Conservation (phyloP, 345 rosid species). For the Ailanthus altissimus region DNA sequence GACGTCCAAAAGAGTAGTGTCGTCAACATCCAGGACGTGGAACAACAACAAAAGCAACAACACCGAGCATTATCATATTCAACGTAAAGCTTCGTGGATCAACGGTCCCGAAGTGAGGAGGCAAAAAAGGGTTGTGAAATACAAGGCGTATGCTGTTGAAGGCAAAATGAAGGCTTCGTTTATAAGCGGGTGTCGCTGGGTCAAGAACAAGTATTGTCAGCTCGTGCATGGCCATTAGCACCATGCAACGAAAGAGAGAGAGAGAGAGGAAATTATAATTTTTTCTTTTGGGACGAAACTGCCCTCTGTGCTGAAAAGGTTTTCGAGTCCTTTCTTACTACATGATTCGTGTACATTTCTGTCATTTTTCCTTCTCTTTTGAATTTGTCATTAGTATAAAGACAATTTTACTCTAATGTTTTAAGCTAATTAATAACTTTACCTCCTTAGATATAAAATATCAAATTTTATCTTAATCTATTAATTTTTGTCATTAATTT, state of each 20-base stretch:
- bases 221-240: slow-evolving; percentile 35
- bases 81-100: neutral
- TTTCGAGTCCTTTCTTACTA: neutral
- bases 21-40: neutral
- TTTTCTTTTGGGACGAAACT: neutral
- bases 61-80: neutral
- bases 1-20: neutral
- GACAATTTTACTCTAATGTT: no score
- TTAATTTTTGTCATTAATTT: no score
- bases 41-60: neutral
- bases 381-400: no score
- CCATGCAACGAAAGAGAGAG: neutral
- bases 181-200: slow-evolving; percentile 38
- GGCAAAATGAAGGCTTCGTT: slow-evolving; percentile 36
- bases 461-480: no score
- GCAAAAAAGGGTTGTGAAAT: slow-evolving; percentile 40
- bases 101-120: slow-evolving; percentile 42
- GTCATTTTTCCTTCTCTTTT: neutral
- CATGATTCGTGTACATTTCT: neutral
- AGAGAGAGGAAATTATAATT: no score
- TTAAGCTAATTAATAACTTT: no score
- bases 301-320: neutral
- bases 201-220: slow-evolving; percentile 42
- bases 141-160: slow-evolving; percentile 41
- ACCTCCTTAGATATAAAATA: no score